phyloP scores from a whole-genome alignment of 805 yeast genomes.

The Saccharomycopsis synnaedendra region DNA sequence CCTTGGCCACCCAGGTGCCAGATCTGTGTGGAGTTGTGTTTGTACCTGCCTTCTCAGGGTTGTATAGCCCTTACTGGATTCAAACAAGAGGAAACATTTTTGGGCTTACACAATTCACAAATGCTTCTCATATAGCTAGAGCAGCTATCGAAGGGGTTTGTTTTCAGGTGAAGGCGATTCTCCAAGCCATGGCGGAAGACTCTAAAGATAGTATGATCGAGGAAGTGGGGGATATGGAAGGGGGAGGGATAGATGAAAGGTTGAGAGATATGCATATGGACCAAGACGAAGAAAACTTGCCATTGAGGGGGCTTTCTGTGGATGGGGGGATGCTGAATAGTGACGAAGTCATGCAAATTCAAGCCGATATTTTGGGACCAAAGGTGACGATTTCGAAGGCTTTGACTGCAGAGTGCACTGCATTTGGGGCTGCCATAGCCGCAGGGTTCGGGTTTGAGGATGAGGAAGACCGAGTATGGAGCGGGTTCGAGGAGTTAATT shows the following conservation, averaged over 20 bases:
- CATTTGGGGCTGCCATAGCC: slow-evolving; percentile 93
- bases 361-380: slow-evolving; percentile 85
- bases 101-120: slow-evolving; percentile 88
- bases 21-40: slow-evolving; percentile 87
- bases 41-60: slow-evolving; percentile 90
- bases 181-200: slow-evolving; percentile 82
- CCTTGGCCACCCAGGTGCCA: slow-evolving; percentile 71
- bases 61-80: slow-evolving; percentile 94
- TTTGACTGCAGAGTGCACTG: slow-evolving; percentile 80
- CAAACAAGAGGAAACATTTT: slow-evolving; percentile 87
- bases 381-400: slow-evolving; percentile 76
- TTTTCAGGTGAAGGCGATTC: slow-evolving; percentile 83
- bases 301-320: slow-evolving; percentile 53
- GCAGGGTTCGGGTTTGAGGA: slow-evolving; percentile 59
- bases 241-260: background rate
- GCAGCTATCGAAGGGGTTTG: slow-evolving; percentile 95
- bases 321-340: slow-evolving; percentile 96
- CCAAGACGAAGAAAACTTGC: slow-evolving; percentile 6
- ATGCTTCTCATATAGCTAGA: slow-evolving; percentile 83
- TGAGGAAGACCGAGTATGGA: slow-evolving; percentile 55
- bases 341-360: slow-evolving; percentile 86
- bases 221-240: slow-evolving; percentile 27
- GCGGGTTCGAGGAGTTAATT: slow-evolving; percentile 55
- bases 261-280: background rate
- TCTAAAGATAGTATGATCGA: slow-evolving; percentile 54